A percentile compares a stretch with the other conserved stretches of the same genome.
Conservation (phyloP, 805 yeast genomes). For the Cyberlindnera japonica region DNA sequence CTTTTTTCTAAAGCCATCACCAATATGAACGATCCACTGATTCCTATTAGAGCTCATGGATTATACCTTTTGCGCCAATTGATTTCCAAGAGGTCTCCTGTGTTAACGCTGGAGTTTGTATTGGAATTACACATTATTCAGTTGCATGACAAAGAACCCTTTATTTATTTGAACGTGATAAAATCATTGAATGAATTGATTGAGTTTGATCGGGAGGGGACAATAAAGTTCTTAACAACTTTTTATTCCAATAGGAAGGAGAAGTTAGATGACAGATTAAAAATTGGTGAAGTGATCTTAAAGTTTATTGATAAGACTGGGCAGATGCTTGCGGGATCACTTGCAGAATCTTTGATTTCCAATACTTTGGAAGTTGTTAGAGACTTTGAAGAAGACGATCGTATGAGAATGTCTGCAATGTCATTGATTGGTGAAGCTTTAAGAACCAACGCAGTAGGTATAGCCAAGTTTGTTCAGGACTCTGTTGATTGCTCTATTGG, state of each 20-base stretch:
- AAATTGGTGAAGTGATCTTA: slow-evolving; percentile 77
- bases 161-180: slow-evolving; percentile 78
- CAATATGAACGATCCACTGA: slow-evolving; percentile 69
- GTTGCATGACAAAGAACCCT: slow-evolving; percentile 79
- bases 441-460: slow-evolving; percentile 52
- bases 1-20: slow-evolving; percentile 56
- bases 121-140: slow-evolving; percentile 60
- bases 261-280: slow-evolving; percentile 40
- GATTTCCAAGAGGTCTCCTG: slow-evolving; percentile 45
- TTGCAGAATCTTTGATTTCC: slow-evolving; percentile 41
- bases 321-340: slow-evolving; percentile 43
- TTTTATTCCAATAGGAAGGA: slow-evolving; percentile 30
- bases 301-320: slow-evolving; percentile 51
- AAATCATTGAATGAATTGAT: slow-evolving; percentile 67
- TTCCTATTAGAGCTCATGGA: slow-evolving; percentile 88
- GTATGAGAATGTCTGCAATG: slow-evolving; percentile 81
- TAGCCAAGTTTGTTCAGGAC: slow-evolving; percentile 45
- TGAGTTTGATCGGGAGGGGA: slow-evolving; percentile 37
- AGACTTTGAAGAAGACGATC: slow-evolving; percentile 44
- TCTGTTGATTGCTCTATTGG: slow-evolving; percentile 77
- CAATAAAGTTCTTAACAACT: slow-evolving; percentile 36
- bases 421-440: slow-evolving; percentile 76
- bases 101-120: slow-evolving; percentile 49
- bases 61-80: slow-evolving; percentile 58
- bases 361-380: slow-evolving; percentile 40